Percentiles rank a stretch among this genome's conserved stretches.
Conservation (phyloP, 352 stramenopile genomes). For the Globisporangium megalacanthum region DNA sequence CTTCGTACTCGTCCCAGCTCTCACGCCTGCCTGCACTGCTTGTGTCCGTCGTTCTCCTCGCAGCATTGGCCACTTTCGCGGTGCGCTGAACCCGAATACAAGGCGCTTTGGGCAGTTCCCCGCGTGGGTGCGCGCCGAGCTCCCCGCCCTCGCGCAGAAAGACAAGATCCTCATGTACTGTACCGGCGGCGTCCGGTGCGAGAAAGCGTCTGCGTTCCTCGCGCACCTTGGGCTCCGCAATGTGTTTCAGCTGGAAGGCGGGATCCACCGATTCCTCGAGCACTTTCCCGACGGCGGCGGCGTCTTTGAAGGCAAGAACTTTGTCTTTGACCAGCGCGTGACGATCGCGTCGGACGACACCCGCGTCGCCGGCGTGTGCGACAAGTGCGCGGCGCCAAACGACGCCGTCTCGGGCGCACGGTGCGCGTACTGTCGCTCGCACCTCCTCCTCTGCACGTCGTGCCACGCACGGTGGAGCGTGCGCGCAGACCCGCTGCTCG, state of each 20-base stretch:
- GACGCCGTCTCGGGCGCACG: constrained; percentile 59
- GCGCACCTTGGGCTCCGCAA: constrained; percentile 57
- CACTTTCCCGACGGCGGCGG: constrained; percentile 62
- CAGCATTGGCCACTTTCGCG: constrained; percentile 67
- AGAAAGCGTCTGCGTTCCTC: constrained; percentile 80
- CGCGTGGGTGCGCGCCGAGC: constrained; percentile 46
- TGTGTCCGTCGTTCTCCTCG: not conserved
- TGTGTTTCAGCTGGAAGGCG: constrained; percentile 76
- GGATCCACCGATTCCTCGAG: constrained; percentile 84
- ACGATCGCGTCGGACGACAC: constrained; percentile 49
- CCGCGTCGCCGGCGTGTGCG: constrained; percentile 59
- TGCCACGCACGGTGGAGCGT: constrained; percentile 31
- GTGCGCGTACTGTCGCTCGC: constrained; percentile 75
- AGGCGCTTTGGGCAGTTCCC: constrained; percentile 79
- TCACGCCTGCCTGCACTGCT: not conserved
- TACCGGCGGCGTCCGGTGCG: constrained; percentile 78
- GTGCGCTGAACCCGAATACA: constrained; percentile 75
- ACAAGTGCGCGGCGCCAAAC: constrained; percentile 46
- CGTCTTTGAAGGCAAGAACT: constrained; percentile 80
- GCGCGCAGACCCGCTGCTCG: constrained; percentile 14
- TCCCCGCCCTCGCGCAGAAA: constrained; percentile 55
- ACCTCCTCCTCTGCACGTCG: constrained; percentile 63
- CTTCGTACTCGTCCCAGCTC: not conserved
- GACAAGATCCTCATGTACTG: constrained; percentile 86
- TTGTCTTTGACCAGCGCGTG: constrained; percentile 83